phyloP scores from a whole-genome alignment of 208 protist species.

The Wallacemonas sp. region DNA sequence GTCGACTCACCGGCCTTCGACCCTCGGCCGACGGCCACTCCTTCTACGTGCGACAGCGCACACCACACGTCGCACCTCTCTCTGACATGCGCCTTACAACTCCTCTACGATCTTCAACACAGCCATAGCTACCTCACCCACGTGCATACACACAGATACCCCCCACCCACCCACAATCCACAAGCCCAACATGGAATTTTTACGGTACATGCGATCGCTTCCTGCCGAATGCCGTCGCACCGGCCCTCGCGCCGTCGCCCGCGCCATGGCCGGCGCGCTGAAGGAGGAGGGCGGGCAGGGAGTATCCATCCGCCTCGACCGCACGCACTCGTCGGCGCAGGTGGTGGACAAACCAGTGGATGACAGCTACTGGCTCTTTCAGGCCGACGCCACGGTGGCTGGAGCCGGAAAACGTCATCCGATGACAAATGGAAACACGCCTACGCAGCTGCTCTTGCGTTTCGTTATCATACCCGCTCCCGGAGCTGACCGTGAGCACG shows the following conservation, averaged over 20 bases:
- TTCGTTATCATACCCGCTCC: background rate
- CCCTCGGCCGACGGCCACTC: no score
- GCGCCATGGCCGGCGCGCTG: background rate
- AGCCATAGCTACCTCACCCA: background rate
- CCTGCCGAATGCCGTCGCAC: background rate
- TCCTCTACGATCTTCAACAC: no score
- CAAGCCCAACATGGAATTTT: constrained; percentile 8
- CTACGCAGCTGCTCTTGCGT: background rate
- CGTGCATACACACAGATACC: background rate
- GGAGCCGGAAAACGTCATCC: no score
- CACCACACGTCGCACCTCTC: no score
- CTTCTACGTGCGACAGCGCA: no score
- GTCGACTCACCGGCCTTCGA: no score
- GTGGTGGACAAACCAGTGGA: background rate
- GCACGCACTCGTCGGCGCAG: background rate
- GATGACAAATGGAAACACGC: constrained; percentile 4
- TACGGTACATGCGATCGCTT: background rate
- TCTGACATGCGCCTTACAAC: no score
- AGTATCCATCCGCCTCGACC: background rate
- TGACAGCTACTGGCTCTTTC: background rate
- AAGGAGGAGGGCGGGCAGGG: background rate
- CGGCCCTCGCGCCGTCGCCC: background rate
- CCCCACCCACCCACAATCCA: no score
- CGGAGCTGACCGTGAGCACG: background rate
- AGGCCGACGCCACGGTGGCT: no score